Evolutionary conservation across 2,329 filamentous ascomycete species (phyloP).

Genomic region (Penicillium hesseltinei): DNA sequence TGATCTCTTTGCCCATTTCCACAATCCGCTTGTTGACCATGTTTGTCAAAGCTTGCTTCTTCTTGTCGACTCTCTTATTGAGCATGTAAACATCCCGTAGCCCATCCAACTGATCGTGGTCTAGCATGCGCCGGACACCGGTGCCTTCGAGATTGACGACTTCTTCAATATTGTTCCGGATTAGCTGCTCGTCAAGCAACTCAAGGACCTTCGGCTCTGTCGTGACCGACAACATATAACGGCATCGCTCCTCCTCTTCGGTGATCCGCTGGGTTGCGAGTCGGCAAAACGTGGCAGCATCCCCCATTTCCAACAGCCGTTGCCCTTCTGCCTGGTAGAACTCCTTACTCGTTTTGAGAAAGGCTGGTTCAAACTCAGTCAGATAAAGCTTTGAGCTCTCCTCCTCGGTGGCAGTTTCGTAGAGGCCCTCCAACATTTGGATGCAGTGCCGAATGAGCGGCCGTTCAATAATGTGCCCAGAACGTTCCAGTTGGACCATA

Average conservation of each 20-base stretch:
- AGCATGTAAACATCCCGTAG: slow-evolving; percentile 78
- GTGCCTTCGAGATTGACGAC: slow-evolving; percentile 82
- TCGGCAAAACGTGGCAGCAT: slow-evolving; percentile 78
- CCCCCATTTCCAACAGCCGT: slow-evolving; percentile 69
- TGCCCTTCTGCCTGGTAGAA: slow-evolving; percentile 80
- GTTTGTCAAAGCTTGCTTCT: slow-evolving; percentile 67
- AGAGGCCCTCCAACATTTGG: slow-evolving; percentile 85
- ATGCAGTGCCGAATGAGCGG: slow-evolving; percentile 77
- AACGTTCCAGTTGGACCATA: slow-evolving; percentile 86
- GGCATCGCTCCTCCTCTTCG: slow-evolving; percentile 80
- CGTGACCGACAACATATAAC: slow-evolving; percentile 71
- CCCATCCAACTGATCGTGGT: slow-evolving; percentile 78
- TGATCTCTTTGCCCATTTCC: slow-evolving; percentile 79
- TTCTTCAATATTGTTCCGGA: slow-evolving; percentile 72
- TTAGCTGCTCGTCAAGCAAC: slow-evolving; percentile 79
- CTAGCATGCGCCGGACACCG: slow-evolving; percentile 84
- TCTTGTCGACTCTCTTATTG: slow-evolving; percentile 71
- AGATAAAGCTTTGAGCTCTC: slow-evolving; percentile 80
- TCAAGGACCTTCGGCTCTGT: slow-evolving; percentile 70
- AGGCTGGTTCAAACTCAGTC: slow-evolving; percentile 75
- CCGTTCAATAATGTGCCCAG: slow-evolving; percentile 84
- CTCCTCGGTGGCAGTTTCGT: slow-evolving; percentile 74
- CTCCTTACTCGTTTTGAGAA: slow-evolving; percentile 64
- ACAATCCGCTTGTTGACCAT: slow-evolving; percentile 73
- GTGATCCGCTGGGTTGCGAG: slow-evolving; percentile 70